Evolutionary conservation across 129 eudicot genomes (phyloP).

Genomic region (Chrysanthemum lavandulifolium): DNA sequence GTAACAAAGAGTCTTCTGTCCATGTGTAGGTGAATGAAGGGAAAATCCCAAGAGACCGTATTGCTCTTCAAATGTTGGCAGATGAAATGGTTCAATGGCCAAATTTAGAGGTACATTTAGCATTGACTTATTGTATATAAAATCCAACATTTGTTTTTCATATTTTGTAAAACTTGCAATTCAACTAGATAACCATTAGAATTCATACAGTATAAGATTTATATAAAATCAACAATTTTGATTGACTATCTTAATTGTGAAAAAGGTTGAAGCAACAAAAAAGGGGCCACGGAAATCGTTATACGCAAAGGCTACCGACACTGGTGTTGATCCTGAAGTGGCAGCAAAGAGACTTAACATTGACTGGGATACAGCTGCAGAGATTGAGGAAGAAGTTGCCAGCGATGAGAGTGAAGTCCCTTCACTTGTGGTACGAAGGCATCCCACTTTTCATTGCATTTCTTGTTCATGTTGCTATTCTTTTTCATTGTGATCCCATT

Average conservation of each 20-base stretch:
- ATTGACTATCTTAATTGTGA: conserved; percentile 8
- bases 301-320: conserved; percentile 82
- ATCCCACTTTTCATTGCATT: background rate
- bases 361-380: conserved; percentile 95
- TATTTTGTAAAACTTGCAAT: background rate
- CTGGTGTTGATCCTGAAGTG: conserved; percentile 71
- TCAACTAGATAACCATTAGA: background rate
- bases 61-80: conserved; percentile 74
- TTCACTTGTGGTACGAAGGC: conserved; percentile 53
- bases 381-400: conserved; percentile 56
- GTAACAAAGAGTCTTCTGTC: conserved; percentile 5
- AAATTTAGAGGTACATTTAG: conserved; percentile 71
- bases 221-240: background rate
- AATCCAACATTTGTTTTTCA: background rate
- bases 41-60: conserved; percentile 67
- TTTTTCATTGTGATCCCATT: background rate
- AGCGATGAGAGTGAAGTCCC: conserved; percentile 74
- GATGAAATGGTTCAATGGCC: conserved; percentile 97
- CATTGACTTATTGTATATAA: background rate
- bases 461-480: background rate
- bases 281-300: conserved; percentile 51
- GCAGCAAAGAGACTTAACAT: conserved; percentile 88
- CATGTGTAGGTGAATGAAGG: conserved; percentile 77
- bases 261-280: conserved; percentile 65
- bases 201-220: background rate